Evolutionary conservation across 2,329 filamentous ascomycete species (phyloP), one percentile per base, ranked within the genome.

Genomic region (Aureobasidium namibiae): DNA sequence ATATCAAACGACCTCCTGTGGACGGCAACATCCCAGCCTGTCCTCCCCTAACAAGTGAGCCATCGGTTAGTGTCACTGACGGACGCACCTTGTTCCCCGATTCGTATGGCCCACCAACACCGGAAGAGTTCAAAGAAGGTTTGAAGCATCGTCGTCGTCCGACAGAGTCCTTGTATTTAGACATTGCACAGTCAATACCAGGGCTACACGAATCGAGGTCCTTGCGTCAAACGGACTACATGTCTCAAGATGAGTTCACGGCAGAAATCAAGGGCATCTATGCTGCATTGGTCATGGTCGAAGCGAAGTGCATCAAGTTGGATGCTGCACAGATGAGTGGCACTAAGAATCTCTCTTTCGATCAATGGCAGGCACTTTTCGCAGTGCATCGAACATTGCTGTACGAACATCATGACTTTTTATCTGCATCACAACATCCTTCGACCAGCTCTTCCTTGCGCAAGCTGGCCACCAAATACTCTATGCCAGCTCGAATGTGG

Each of bases 401-500:
- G 2, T 73, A 74, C 56, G 72, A 74, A 61, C 76, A 79, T 60
- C 76, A 79, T 63, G 77, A 80, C 60, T 79, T 80, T 59, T 92
- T 96, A 60, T 76, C 96, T 1, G 92, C 92, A 0, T 89, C 84
- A 0, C 91, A 96, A 65, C 91, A 97, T 67, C 92, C 90, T 0
- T 87, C 86, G 0, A 89, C 90, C 0, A 88, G 81, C 24, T 78
- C 79, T 0, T 83, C 86, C 0, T 70, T 97, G 0, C 80, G 82
- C 3, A 77, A 83, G 0, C 72, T 96, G 0, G 87, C 91, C 0
- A 80, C 81, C 0, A 94, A 94, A 62, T 96, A 96, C 65, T 85
- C 85, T 0, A 96, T 97, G 90, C 92, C 92, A 0, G 90, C 89
- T 0, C 78, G 92, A 0, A 94, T 97, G 89, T 97, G 94, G 94